phyloP scores from a whole-genome alignment of 352 stramenopile species.

The Blastocystis sp. region DNA sequence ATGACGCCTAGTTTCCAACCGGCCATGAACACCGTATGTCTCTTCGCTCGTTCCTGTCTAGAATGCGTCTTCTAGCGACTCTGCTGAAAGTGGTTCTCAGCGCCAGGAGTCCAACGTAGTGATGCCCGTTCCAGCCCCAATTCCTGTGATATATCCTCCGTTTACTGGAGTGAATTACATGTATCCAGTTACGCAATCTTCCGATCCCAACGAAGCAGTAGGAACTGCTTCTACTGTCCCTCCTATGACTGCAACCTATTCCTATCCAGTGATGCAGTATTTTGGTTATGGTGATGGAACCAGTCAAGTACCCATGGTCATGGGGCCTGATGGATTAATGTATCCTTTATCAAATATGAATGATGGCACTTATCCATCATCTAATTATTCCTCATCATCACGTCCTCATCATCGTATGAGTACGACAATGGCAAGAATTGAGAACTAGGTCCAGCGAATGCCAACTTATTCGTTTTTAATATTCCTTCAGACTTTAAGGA shows the following conservation, averaged over 20 bases:
- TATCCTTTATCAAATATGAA: neutral
- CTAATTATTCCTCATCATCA: too few species aligned
- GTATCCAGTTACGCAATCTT: neutral
- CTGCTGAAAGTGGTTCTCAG: neutral
- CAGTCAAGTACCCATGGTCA: neutral
- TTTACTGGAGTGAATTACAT: neutral
- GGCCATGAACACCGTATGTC: neutral
- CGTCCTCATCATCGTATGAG: too few species aligned
- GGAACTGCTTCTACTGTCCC: neutral
- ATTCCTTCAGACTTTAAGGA: neutral
- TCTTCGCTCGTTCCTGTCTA: neutral
- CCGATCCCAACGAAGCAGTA: neutral
- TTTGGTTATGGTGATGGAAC: neutral
- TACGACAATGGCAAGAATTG: neutral
- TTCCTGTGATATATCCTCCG: neutral
- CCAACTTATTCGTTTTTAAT: conserved; percentile 42
- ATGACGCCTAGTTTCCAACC: neutral
- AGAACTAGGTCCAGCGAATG: neutral
- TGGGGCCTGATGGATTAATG: neutral
- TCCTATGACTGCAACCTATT: neutral
- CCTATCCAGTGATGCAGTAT: neutral
- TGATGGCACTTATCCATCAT: too few species aligned
- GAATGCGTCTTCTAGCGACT: neutral
- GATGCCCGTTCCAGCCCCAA: neutral
- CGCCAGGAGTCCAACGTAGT: neutral